Base-by-base conservation (phyloP, 495 filamentous ascomycete species). In the Aspergillus cristatus region DNA sequence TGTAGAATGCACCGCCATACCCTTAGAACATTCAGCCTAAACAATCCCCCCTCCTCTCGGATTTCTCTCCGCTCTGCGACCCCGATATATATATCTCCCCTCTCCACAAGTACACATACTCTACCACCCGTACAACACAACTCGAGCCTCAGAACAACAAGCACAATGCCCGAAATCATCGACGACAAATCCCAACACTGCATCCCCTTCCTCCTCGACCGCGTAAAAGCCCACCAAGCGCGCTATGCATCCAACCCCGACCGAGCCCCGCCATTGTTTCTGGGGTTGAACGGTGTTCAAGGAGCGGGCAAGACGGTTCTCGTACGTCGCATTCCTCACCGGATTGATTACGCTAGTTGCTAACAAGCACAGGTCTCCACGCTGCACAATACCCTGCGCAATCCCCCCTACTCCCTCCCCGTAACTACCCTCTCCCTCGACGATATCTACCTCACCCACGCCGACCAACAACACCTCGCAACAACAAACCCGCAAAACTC, bases 231-330 rank as follows among this genome's bases (percentile, higher is more conserved):
- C 16, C 75, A 88, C 57, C 54, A 51, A 28, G 49, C 47, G 32
- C 54, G 53, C 34, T 50, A 60, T 43, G 20, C 20, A 4, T 35
- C 54, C 46, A 35, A 58, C 32, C 40, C 48, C 36, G 47, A 53
- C 34, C 57, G 65, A 37, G 55, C 67, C 40, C 67, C 71, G 33
- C 73, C 75, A 20, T 72, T 79, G 52, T 75, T 79, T 54, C 54
- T 81, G 14, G 76, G 76, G 12, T 46, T 81, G 34, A 79, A 79
- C 47, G 76, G 70, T 29, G 65, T 93, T 12, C 88, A 94, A 57
- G 89, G 89, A 33, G 84, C 82, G 32, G 90, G 90, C 28, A 97
- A 97, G 62, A 90, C 88, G 1, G 89, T 88, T 3, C 69, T 96
- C 47, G 88, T 80, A 57, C 50, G 63, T 8, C 20, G 39, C 8